phyloP scores from a whole-genome alignment of 2,329 filamentous ascomycete genomes.

The Cladosporium austrohemisphaericum region DNA sequence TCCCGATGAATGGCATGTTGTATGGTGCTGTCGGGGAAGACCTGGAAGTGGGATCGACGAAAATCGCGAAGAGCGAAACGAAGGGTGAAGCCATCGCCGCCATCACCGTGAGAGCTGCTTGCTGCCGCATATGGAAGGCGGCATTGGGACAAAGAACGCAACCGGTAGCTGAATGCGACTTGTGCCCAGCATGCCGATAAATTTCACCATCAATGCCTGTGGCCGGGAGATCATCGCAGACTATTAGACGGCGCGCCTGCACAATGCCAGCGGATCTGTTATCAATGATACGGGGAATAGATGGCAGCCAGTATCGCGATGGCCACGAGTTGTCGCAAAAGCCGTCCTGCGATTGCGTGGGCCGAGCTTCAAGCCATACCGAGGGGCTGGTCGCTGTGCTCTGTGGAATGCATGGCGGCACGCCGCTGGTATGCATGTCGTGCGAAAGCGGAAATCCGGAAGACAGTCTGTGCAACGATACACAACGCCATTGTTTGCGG shows the following conservation, averaged over 20 bases:
- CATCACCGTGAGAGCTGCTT: background rate
- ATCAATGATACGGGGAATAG: too few species aligned
- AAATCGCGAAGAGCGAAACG: background rate
- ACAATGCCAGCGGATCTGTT: too few species aligned
- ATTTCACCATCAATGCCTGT: too few species aligned
- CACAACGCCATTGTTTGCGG: background rate
- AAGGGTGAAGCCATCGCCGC: background rate
- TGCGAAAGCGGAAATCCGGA: constrained; percentile 5
- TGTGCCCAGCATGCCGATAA: too few species aligned
- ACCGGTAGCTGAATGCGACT: constrained; percentile 4
- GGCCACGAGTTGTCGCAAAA: too few species aligned
- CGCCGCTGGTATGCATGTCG: background rate
- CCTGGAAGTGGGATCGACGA: background rate
- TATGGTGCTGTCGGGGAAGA: background rate
- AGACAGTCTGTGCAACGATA: background rate
- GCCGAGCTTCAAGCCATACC: too few species aligned
- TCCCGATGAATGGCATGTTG: constrained; percentile 11
- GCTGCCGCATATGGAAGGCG: constrained; percentile 8
- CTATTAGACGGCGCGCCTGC: too few species aligned
- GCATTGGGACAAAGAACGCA: constrained; percentile 7
- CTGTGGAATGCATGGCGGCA: constrained; percentile 12
- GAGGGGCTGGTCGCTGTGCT: background rate
- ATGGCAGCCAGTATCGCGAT: too few species aligned
- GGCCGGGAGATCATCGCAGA: too few species aligned
- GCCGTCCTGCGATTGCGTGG: too few species aligned